Conservation (phyloP, 441 rosid species). For the Francoa sonchifolia region DNA sequence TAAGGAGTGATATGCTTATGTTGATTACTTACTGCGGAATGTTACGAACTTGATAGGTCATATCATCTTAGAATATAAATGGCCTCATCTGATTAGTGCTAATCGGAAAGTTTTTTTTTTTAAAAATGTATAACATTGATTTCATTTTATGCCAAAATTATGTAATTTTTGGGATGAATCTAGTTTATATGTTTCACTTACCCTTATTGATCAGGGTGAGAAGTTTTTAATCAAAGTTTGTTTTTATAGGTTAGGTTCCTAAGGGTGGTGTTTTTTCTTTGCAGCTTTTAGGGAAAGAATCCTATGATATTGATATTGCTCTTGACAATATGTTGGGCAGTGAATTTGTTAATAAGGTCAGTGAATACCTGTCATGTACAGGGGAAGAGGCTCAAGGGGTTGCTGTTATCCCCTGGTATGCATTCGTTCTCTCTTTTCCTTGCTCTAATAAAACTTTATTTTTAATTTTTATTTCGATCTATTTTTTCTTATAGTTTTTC, state of each 20-base stretch:
- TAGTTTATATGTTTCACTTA: not conserved
- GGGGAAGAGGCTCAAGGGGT: constrained; percentile 61
- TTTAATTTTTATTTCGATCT: not conserved
- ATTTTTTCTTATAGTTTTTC: not conserved
- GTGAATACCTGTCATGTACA: constrained; percentile 43
- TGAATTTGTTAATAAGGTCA: constrained; percentile 65
- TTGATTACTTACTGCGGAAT: no score
- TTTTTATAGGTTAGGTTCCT: not conserved
- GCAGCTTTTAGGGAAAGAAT: constrained; percentile 80
- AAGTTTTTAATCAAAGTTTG: not conserved
- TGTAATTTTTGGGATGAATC: no score
- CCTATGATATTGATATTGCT: constrained; percentile 85
- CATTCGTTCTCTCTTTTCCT: not conserved
- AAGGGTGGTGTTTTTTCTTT: constrained; percentile 6
- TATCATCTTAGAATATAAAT: no score
- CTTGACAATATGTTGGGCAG: constrained; percentile 78
- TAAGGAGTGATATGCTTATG: no score
- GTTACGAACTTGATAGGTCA: no score
- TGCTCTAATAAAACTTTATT: not conserved
- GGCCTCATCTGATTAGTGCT: no score
- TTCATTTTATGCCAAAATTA: no score
- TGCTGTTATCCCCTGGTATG: constrained; percentile 64
- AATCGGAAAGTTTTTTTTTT: no score
- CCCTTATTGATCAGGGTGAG: not conserved
- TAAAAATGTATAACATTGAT: no score